phyloP scores from a whole-genome alignment of 768 basidiomycete genomes.

The Agrocybe chaxingu region DNA sequence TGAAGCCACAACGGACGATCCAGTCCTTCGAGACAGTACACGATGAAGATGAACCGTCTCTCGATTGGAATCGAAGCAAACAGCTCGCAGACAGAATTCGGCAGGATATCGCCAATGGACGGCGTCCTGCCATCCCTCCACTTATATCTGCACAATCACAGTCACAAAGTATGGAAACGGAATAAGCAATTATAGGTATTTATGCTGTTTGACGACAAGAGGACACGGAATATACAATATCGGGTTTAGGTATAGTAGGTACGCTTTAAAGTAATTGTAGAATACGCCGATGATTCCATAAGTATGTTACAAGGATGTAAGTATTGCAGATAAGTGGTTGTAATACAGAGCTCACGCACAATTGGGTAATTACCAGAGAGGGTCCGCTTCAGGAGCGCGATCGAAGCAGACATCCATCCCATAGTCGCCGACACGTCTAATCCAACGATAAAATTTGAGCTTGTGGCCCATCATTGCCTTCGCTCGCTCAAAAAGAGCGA shows the following conservation, averaged over 20 bases:
- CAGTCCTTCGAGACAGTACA: slow-evolving; percentile 24
- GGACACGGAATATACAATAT: not conserved
- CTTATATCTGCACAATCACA: slow-evolving; percentile 28
- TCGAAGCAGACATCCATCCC: slow-evolving; percentile 19
- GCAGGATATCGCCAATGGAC: slow-evolving; percentile 25
- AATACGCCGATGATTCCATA: too few species aligned
- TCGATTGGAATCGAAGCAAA: slow-evolving; percentile 36
- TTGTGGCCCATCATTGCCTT: slow-evolving; percentile 6
- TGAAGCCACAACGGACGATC: slow-evolving; percentile 12
- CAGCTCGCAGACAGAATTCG: slow-evolving; percentile 26
- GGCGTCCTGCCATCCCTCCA: slow-evolving; percentile 25
- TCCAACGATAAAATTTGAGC: slow-evolving; percentile 20
- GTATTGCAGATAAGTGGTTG: too few species aligned
- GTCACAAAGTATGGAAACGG: slow-evolving; percentile 4
- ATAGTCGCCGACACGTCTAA: slow-evolving; percentile 11
- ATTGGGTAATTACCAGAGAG: slow-evolving; percentile 13
- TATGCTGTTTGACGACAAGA: not conserved
- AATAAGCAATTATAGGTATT: slow-evolving; percentile 5
- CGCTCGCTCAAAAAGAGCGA: slow-evolving; percentile 10
- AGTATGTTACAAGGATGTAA: too few species aligned
- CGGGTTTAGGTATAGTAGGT: too few species aligned
- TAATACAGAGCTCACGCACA: too few species aligned
- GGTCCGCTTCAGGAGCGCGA: slow-evolving; percentile 10
- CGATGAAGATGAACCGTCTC: slow-evolving; percentile 25
- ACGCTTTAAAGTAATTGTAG: too few species aligned